Conservation (phyloP, 495 filamentous ascomycete genomes). For the Penicillium taxi region DNA sequence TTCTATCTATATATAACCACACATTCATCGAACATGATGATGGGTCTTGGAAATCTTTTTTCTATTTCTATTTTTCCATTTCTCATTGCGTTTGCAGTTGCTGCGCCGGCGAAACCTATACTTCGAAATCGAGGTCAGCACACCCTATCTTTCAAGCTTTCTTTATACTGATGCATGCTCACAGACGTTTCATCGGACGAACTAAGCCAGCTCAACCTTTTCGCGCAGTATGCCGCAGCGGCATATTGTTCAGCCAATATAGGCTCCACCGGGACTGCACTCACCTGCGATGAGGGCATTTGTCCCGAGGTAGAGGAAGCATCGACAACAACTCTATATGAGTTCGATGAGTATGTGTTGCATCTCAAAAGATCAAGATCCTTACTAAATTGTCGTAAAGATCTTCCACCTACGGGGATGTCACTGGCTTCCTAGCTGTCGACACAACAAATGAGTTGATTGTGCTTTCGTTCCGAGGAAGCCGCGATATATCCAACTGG, state of each 20-base stretch:
- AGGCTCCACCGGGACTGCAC: constrained; percentile 29
- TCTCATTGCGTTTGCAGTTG: no score
- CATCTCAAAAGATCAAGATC: background rate
- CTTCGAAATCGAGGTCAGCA: constrained; percentile 20
- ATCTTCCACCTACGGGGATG: constrained; percentile 46
- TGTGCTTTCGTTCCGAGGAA: constrained; percentile 64
- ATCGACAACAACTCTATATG: constrained; percentile 45
- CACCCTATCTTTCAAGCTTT: background rate
- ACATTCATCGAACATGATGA: constrained; percentile 2
- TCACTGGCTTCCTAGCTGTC: constrained; percentile 59
- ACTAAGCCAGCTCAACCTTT: constrained; percentile 46
- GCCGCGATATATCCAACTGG: constrained; percentile 55
- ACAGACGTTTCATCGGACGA: constrained; percentile 25
- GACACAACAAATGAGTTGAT: constrained; percentile 56
- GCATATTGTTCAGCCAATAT: constrained; percentile 55
- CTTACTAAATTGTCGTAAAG: constrained; percentile 20
- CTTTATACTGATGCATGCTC: background rate
- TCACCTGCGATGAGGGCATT: constrained; percentile 50
- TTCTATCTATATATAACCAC: no score
- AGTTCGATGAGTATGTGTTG: constrained; percentile 52
- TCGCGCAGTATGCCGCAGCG: constrained; percentile 62
- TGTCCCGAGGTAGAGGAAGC: constrained; percentile 55
- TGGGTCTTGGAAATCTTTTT: constrained; percentile 6
- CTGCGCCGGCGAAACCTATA: constrained; percentile 17
- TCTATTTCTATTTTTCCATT: constrained; percentile 6